Conservation (phyloP, 257 asterid species). For the Solanum medicagineum region DNA sequence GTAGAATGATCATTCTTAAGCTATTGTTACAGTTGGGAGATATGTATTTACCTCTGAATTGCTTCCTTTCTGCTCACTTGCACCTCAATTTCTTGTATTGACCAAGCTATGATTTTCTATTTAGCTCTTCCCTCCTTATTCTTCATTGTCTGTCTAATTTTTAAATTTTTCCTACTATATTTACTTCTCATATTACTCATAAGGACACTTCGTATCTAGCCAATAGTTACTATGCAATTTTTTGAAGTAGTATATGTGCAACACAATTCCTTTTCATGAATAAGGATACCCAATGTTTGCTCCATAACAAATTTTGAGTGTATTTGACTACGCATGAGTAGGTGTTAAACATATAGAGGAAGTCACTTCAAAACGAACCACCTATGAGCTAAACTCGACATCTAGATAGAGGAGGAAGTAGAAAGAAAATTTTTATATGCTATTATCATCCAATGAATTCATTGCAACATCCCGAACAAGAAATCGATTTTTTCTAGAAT, state of each 20-base stretch:
- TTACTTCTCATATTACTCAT: background rate
- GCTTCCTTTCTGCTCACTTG: background rate
- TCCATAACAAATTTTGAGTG: background rate
- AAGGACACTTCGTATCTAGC: background rate
- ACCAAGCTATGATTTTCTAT: background rate
- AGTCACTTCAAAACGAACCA: background rate
- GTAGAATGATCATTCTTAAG: background rate
- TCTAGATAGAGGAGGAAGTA: no score
- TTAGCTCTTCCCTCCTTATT: background rate
- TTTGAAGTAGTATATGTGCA: background rate
- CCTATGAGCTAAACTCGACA: no score
- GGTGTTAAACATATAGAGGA: no score
- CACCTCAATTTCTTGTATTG: background rate
- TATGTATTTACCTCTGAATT: background rate
- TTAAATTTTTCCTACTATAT: background rate
- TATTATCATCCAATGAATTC: no score
- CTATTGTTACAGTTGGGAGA: background rate
- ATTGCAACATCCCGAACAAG: no score
- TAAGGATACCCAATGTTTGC: background rate
- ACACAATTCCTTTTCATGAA: background rate
- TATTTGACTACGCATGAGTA: background rate
- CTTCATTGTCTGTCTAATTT: background rate
- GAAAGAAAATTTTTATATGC: no score
- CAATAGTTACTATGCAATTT: background rate
- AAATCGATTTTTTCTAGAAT: background rate